Evolutionary conservation across 2,329 filamentous ascomycete genomes (phyloP).

Genomic region (Beauveria brongniartii): DNA sequence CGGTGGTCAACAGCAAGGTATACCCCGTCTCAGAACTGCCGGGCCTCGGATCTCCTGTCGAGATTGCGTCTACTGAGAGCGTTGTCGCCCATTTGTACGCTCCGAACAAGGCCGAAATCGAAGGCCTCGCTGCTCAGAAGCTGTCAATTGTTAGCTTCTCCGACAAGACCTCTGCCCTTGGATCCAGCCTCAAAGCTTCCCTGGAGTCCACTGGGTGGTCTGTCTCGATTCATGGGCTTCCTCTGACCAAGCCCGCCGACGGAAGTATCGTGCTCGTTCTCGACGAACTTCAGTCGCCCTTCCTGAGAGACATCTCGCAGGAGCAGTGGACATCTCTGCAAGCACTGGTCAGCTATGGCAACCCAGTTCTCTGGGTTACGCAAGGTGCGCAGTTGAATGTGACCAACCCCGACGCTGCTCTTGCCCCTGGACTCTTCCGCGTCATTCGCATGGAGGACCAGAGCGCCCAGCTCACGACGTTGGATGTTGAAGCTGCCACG

Average conservation of each 20-base stretch:
- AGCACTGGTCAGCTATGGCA: background rate
- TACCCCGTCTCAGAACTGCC: background rate
- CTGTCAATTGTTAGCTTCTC: background rate
- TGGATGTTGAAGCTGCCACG: background rate
- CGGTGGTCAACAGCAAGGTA: background rate
- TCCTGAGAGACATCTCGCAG: background rate
- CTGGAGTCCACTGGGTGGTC: background rate
- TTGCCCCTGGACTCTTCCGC: slow-evolving; percentile 2
- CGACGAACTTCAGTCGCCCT: slow-evolving; percentile 4
- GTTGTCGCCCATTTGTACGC: background rate
- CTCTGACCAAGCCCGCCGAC: background rate
- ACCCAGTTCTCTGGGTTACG: background rate
- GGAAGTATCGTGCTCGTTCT: background rate
- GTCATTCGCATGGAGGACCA: slow-evolving; percentile 4
- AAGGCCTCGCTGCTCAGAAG: background rate
- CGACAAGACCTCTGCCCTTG: background rate
- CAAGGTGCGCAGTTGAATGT: background rate
- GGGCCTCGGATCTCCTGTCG: background rate
- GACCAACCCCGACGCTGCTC: background rate
- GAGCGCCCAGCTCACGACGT: background rate
- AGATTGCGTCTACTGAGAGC: background rate
- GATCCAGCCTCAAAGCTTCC: background rate
- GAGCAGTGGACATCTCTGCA: slow-evolving; percentile 9
- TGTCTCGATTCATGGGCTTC: background rate
- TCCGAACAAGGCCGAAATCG: background rate